A percentile compares a stretch with the other conserved stretches of the same genome.
Conservation (phyloP, 192 early-diverging fungal genomes). For the Chytriomyces sp. region DNA sequence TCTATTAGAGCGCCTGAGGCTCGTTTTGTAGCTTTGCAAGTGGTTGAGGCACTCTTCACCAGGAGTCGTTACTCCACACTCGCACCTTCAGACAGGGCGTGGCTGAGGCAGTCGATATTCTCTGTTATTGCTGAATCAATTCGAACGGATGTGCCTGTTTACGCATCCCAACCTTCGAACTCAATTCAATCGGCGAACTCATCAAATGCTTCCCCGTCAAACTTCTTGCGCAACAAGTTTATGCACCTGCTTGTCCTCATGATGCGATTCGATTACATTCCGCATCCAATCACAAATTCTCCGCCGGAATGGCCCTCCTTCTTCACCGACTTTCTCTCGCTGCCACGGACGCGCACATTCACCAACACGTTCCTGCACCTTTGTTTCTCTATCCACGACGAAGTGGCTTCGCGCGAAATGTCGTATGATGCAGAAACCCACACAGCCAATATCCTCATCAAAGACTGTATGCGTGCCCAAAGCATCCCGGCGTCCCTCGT, state of each 20-base stretch:
- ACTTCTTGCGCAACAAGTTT: slow-evolving; percentile 81
- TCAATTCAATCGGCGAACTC: too few species aligned
- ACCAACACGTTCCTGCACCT: slow-evolving; percentile 81
- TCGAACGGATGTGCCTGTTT: slow-evolving; percentile 41
- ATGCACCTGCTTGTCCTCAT: slow-evolving; percentile 80
- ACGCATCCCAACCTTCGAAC: too few species aligned
- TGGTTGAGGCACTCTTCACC: too few species aligned
- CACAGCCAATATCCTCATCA: slow-evolving; percentile 79
- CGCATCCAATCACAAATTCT: slow-evolving; percentile 9
- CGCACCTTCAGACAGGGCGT: slow-evolving; percentile 38
- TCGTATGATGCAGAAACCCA: slow-evolving; percentile 69
- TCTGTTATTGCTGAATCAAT: slow-evolving; percentile 45
- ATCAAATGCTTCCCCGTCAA: slow-evolving; percentile 33
- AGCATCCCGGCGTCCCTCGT: slow-evolving; percentile 76
- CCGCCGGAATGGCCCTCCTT: slow-evolving; percentile 85
- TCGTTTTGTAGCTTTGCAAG: slow-evolving; percentile 83
- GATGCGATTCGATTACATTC: slow-evolving; percentile 74
- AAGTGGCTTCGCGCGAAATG: slow-evolving; percentile 78
- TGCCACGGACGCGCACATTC: slow-evolving; percentile 59
- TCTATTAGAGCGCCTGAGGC: slow-evolving; percentile 69
- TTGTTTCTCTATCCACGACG: slow-evolving; percentile 82
- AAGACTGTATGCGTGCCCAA: slow-evolving; percentile 85
- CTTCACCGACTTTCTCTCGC: slow-evolving; percentile 79
- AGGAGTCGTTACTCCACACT: slow-evolving; percentile 31
- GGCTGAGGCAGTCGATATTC: slow-evolving; percentile 20